Evolutionary conservation across 192 early-diverging fungal genomes (phyloP), one percentile per base, ranked within the genome.

Genomic region (Coemansia sp.): DNA sequence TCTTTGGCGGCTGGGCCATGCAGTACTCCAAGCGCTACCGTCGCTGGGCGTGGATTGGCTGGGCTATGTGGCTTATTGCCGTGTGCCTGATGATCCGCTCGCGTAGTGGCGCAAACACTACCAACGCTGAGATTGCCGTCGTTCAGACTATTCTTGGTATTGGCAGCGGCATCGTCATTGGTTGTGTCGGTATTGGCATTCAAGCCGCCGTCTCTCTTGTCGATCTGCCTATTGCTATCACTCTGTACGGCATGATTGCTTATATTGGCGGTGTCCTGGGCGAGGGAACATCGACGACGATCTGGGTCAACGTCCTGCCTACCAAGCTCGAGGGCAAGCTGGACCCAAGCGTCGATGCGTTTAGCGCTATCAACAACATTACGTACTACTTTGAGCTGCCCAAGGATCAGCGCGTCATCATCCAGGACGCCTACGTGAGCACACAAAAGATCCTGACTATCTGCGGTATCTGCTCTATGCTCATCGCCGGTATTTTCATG

Each of bases 71-170:
- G 72, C 42, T 76, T 14, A 38, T 77, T 19, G 71, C 68, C 5
- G 75, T 77, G 10, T 70, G 80, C 35, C 69, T 82, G n/a, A 82
- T 82, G 80, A 74, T 77, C 21, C 74, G 75, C n/a, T 72, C 80
- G 37, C 68, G 72, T 4, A 71, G 72, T 23, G 72, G 72, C 8
- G 17, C 67, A 1, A 52, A 44, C 23, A 73, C 73, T 0, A 68
- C 68, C 32, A 77, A 77, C 16, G 80, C 80, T 1, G 80, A 82
- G 32, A 77, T 82, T n/a, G 80, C 75, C 0, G 66, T 74, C 7
- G 80, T 82, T 3, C 80, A 82, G 63, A 40, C 63, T 1, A 23
- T 82, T 13, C 50, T 74, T 11, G 80, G 80, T 6, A 38, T 77
- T 35, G 80, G 80, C 50, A 69, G 68, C 63, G 80, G 80, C 3